Base-by-base conservation (phyloP, 2,329 filamentous ascomycete genomes). In the Calonectria naviculata region DNA sequence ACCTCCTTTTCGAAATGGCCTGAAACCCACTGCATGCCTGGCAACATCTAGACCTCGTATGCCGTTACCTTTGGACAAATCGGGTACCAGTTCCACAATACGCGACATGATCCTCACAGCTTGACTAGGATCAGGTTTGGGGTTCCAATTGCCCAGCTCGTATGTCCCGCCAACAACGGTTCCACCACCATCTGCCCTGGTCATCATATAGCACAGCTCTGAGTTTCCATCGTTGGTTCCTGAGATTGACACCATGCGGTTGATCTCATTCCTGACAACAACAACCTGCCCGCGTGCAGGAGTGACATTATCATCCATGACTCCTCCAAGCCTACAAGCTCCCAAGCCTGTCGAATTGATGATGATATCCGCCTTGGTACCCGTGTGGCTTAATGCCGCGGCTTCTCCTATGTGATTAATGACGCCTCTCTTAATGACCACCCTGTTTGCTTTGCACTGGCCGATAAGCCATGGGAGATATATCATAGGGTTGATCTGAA, bases 101-200 rank as follows among this genome's bases (percentile, higher is more conserved):
- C 94, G 88, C 81, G 91, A 91, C 93, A 96, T 95, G 79, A 96
- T 95, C 5, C 94, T 87, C 61, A 89, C 83, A 0, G 94, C 93
- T 5, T 93, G 85, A 77, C 92, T 93, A 0, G 91, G 90, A 77
- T 97, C 94, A 0, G 92, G 90, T 75, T 92, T 88, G 44, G 90
- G 87, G 71, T 95, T 93, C 93, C 93, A 96, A 75, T 90, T 91
- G 26, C 90, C 87, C 78, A 91, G 90, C 81, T 94, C 90, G 76
- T 95, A 92, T 67, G 91, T 94, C 2, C 94, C 94, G 24, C 94
- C 94, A 5, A 97, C 85, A 42, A 97, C 87, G 0, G 93, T 95
- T 10, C 94, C 94, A 26, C 94, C 94, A 15, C 87, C 87, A 0
- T 86, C 87, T 1, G 94, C 93, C 36, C 94, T 88, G 73, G 89